Evolutionary conservation across 495 filamentous ascomycete species (phyloP), one percentile per base, ranked within the genome.

Genomic region (Xylaria bambusicola): DNA sequence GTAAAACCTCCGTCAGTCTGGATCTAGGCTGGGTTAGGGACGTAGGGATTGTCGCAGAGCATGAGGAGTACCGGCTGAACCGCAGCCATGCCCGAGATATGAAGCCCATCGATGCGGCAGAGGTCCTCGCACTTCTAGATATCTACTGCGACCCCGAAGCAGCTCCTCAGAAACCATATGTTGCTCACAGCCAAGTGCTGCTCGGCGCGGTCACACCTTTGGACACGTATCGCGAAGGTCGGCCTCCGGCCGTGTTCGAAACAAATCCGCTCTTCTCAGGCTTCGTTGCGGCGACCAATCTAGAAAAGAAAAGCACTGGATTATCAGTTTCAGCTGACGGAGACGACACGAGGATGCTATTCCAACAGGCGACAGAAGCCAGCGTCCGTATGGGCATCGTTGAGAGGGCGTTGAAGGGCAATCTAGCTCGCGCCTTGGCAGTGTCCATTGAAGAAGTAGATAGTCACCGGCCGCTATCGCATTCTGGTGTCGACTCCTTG

Each of bases 401-500:
- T n/a, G n/a, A n/a, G n/a, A n/a, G n/a, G n/a, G n/a, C n/a, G n/a
- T n/a, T n/a, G n/a, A n/a, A n/a, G n/a, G n/a, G n/a, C 65, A 0
- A 50, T 59, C n/a, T 69, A 71, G 31, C 42, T 80, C 8, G 69
- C 70, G 9, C 67, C n/a, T n/a, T 71, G n/a, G 56, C 65, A 2
- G 67, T 80, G 63, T 55, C 68, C 8, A 71, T 72, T 7, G 70
- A 74, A 13, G 71, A 75, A 9, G 66, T 79, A 6, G 73, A 81
- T 35, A 44, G 67, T 0, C 49, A 52, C 38, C 73, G 72, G 62
- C 71, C 73, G 12, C 63, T 81, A 2, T 56, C 66, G 0, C 62
- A 66, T 17, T 80, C 80, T 62, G 82, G 82, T 1, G 71, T 87
- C 0, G 84, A 87, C 60, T 82, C 78, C 0, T 67, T 87, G 17